These are phyloP conservation scores for Diaporthe nobilis DNA, from an alignment of 2,329 filamentous ascomycete species.

Conservation along the genomic window DNA sequence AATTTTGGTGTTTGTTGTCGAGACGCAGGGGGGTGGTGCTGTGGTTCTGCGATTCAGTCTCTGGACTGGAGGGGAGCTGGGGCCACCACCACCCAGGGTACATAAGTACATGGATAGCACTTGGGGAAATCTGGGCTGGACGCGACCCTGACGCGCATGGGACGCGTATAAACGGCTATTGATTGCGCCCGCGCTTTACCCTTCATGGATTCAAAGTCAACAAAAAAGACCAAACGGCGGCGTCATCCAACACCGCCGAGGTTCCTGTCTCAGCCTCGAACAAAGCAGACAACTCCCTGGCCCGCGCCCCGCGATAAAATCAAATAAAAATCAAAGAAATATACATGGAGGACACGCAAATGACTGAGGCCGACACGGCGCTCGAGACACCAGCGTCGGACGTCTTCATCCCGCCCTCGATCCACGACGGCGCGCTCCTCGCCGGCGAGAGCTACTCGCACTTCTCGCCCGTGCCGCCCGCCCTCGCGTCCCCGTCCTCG, in stretches of 20 bases:
- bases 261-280: background rate
- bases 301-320: background rate
- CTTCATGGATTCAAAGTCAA: constrained; percentile 21
- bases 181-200: constrained; percentile 18
- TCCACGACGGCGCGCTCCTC: constrained; percentile 70
- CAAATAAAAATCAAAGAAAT: background rate
- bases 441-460: constrained; percentile 78
- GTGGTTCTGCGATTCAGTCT: background rate
- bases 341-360: constrained; percentile 57
- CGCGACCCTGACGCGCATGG: constrained; percentile 34
- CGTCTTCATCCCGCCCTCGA: constrained; percentile 78
- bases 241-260: background rate
- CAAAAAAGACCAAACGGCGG: background rate
- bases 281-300: background rate
- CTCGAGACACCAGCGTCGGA: constrained; percentile 52
- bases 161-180: constrained; percentile 22
- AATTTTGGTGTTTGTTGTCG: constrained; percentile 29
- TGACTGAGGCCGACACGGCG: constrained; percentile 52
- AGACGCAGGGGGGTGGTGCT: background rate
- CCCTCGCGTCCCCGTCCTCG: constrained; percentile 62
- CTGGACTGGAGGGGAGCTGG: constrained; percentile 14
- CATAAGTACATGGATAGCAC: background rate
- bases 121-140: background rate
- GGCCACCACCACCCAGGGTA: constrained; percentile 10
- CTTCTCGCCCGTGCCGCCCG: constrained; percentile 77